Evolutionary conservation across 441 rosid species (phyloP).

Genomic region (Corymbia citriodora): DNA sequence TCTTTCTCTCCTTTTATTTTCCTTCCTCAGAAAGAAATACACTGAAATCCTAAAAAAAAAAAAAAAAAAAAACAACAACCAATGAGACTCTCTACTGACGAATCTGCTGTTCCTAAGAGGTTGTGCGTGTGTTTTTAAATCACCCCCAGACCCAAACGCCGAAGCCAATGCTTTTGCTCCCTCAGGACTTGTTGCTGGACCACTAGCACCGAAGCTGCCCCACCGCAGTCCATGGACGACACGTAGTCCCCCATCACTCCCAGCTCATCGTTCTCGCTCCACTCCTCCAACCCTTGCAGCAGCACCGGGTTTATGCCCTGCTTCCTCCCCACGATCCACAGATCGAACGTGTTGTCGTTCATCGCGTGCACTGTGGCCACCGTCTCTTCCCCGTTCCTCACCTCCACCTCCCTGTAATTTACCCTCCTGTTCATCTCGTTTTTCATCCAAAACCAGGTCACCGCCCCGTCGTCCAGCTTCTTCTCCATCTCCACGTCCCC

Average conservation of each 20-base stretch:
- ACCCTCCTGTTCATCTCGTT: slow-evolving; percentile 53
- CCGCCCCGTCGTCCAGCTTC: slow-evolving; percentile 73
- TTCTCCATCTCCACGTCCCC: slow-evolving; percentile 61
- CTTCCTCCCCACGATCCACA: slow-evolving; percentile 77
- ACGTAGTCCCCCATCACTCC: slow-evolving; percentile 72
- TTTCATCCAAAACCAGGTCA: slow-evolving; percentile 74
- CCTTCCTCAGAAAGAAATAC: not conserved
- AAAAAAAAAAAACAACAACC: not conserved
- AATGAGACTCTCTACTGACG: not conserved
- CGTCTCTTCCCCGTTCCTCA: slow-evolving; percentile 61
- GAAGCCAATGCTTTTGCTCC: slow-evolving; percentile 1
- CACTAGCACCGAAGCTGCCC: slow-evolving; percentile 54
- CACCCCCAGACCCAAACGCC: not conserved
- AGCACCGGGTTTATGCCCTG: slow-evolving; percentile 58
- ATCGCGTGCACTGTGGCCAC: slow-evolving; percentile 51
- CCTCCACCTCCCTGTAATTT: slow-evolving; percentile 54
- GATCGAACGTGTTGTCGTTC: slow-evolving; percentile 31
- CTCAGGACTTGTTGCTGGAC: slow-evolving; percentile 71
- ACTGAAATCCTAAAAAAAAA: not conserved
- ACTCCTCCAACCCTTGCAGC: slow-evolving; percentile 47
- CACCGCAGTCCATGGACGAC: slow-evolving; percentile 38
- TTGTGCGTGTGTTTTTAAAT: not conserved
- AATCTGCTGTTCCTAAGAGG: not conserved
- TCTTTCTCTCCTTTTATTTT: too few species aligned
- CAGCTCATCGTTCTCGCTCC: slow-evolving; percentile 51